phyloP scores from a whole-genome alignment of 2,329 filamentous ascomycete species.

The Sclerotinia glacialis region DNA sequence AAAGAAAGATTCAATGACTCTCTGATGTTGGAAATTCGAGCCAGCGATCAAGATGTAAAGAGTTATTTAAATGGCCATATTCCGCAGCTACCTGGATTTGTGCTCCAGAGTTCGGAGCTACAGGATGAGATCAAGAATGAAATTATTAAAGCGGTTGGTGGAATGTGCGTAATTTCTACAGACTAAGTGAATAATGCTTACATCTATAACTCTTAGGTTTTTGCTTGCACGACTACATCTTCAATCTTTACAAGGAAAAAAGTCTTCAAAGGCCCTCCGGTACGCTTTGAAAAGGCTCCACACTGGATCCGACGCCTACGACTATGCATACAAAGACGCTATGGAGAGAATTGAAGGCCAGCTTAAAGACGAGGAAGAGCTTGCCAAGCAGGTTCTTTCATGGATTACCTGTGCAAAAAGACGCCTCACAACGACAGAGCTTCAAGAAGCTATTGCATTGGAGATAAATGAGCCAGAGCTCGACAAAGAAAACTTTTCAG shows the following conservation, averaged over 20 bases:
- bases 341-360: conserved; percentile 40
- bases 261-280: conserved; percentile 35
- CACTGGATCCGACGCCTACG: conserved; percentile 28
- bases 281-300: conserved; percentile 36
- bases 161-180: conserved; percentile 36
- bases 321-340: conserved; percentile 44
- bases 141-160: conserved; percentile 34
- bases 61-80: conserved; percentile 28
- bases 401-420: conserved; percentile 45
- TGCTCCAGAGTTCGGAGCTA: conserved; percentile 25
- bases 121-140: conserved; percentile 30
- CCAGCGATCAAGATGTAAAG: conserved; percentile 36
- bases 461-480: conserved; percentile 35
- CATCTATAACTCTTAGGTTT: conserved; percentile 23
- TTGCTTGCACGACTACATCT: conserved; percentile 40
- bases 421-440: conserved; percentile 40
- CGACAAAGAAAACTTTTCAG: conserved; percentile 33
- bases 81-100: conserved; percentile 27
- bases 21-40: conserved; percentile 37
- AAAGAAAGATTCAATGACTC: conserved; percentile 27
- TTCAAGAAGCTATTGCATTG: conserved; percentile 46
- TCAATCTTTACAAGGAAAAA: conserved; percentile 37
- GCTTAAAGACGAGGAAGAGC: conserved; percentile 17
- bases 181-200: not conserved
- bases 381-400: conserved; percentile 19